Evolutionary conservation across 768 basidiomycete species (phyloP).

Genomic region (Strobilomyces confusus): DNA sequence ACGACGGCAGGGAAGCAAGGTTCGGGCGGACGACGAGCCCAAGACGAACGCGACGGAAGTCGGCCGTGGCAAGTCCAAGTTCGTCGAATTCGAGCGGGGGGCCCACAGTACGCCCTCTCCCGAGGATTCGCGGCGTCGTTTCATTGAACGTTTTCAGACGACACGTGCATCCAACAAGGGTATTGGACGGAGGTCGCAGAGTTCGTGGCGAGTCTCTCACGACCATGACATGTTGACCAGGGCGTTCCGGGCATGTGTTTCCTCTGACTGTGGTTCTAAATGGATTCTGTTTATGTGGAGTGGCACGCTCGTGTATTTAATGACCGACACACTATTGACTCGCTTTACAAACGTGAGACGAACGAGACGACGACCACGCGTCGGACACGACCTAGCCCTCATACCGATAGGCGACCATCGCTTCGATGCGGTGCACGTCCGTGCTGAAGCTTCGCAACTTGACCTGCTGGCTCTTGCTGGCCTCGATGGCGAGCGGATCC

Average conservation of each 20-base stretch:
- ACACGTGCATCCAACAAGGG: conserved; percentile 52
- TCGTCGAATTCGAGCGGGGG: conserved; percentile 51
- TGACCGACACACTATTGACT: not conserved
- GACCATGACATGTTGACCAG: conserved; percentile 1
- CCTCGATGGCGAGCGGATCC: conserved; percentile 87
- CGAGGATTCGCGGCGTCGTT: not conserved
- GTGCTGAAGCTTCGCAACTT: conserved; percentile 96
- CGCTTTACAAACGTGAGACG: not conserved
- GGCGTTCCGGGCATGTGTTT: not conserved
- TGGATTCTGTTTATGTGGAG: not conserved
- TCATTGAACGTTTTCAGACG: conserved; percentile 35
- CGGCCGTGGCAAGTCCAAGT: conserved; percentile 52
- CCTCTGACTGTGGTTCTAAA: not conserved
- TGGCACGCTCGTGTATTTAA: not conserved
- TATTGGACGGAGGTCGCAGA: conserved; percentile 52
- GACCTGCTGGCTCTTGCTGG: conserved; percentile 89
- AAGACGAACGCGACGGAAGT: conserved; percentile 40
- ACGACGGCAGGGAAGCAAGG: conserved; percentile 41
- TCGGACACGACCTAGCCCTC: conserved; percentile 48
- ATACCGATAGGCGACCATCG: conserved; percentile 96
- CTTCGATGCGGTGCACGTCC: conserved; percentile 95
- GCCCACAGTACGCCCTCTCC: conserved; percentile 45
- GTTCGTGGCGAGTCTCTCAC: conserved; percentile 37
- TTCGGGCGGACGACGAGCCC: conserved; percentile 13
- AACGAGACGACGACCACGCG: conserved; percentile 1